phyloP scores from a whole-genome alignment of 768 basidiomycete genomes.

The Kwoniella sp. region DNA sequence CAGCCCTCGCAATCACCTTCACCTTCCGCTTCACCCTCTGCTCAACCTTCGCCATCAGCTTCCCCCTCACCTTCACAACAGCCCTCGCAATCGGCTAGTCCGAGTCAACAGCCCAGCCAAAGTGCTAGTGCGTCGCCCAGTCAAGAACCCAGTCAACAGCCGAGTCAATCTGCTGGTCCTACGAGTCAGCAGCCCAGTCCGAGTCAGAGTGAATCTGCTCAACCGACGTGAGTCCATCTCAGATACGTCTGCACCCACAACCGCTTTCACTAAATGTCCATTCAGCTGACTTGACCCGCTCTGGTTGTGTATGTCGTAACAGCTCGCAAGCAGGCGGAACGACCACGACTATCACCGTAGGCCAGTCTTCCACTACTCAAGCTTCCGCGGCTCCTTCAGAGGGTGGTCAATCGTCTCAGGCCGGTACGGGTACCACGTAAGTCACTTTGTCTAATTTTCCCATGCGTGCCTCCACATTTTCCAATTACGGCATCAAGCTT shows the following conservation, averaged over 20 bases:
- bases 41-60: constrained; percentile 10
- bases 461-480: background rate
- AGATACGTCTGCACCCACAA: too few species aligned
- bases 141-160: constrained; percentile 10
- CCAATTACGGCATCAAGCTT: background rate
- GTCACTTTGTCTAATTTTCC: background rate
- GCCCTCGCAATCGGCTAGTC: constrained; percentile 6
- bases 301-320: too few species aligned
- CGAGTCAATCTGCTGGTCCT: background rate
- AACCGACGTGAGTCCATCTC: constrained; percentile 11
- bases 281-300: too few species aligned
- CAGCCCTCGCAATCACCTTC: constrained; percentile 18
- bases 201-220: constrained; percentile 2
- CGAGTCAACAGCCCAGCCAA: constrained; percentile 13
- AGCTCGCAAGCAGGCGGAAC: constrained; percentile 9
- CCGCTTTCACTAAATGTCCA: too few species aligned
- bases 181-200: constrained; percentile 8
- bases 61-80: constrained; percentile 11
- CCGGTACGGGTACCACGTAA: constrained; percentile 16
- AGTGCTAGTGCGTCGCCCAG: constrained; percentile 12
- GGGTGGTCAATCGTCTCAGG: constrained; percentile 5
- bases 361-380: constrained; percentile 22
- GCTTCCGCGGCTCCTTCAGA: constrained; percentile 8
- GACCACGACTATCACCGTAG: constrained; percentile 30
- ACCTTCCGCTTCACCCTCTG: constrained; percentile 7